Conservation (phyloP, 139 green algal genomes). For the Picochlorum sp. region DNA sequence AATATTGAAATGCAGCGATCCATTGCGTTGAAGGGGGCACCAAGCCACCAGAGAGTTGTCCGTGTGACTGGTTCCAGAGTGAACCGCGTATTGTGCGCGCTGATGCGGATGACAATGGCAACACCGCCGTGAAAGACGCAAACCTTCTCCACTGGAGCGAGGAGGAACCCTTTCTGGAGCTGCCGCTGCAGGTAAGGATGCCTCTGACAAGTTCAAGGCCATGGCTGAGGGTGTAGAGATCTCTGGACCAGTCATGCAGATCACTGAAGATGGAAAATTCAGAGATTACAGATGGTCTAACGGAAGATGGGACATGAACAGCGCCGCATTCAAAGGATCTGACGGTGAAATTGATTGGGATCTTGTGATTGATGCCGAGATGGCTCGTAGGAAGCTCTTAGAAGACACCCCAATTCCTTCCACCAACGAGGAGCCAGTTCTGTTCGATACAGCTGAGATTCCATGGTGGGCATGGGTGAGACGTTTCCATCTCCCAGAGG, state of each 20-base stretch:
- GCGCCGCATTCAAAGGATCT: slow-evolving; percentile 15
- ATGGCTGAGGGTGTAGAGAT: slow-evolving; percentile 20
- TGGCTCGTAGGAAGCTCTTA: slow-evolving; percentile 74
- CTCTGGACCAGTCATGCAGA: slow-evolving; percentile 10
- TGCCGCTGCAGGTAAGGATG: slow-evolving; percentile 58
- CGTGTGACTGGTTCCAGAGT: not conserved
- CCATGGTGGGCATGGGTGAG: slow-evolving; percentile 91
- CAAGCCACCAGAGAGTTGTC: too few relatives aligned
- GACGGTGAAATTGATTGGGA: slow-evolving; percentile 65
- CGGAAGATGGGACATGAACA: slow-evolving; percentile 59
- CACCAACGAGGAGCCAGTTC: slow-evolving; percentile 78
- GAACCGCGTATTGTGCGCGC: slow-evolving; percentile 6
- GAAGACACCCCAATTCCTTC: slow-evolving; percentile 71
- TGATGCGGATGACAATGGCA: slow-evolving; percentile 15
- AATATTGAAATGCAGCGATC: too few relatives aligned
- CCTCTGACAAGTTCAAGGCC: slow-evolving; percentile 41
- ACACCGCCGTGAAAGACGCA: slow-evolving; percentile 34
- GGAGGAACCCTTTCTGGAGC: slow-evolving; percentile 62
- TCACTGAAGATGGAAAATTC: slow-evolving; percentile 68
- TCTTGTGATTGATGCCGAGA: slow-evolving; percentile 79
- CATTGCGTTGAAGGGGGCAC: too few relatives aligned
- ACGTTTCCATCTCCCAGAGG: slow-evolving; percentile 91
- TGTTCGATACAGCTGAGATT: slow-evolving; percentile 87
- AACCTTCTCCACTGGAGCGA: slow-evolving; percentile 47
- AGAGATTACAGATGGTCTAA: slow-evolving; percentile 71